These are phyloP conservation scores for Triangularia verruculosa DNA, from an alignment of 2,329 filamentous ascomycete genomes.

Conservation along the genomic window DNA sequence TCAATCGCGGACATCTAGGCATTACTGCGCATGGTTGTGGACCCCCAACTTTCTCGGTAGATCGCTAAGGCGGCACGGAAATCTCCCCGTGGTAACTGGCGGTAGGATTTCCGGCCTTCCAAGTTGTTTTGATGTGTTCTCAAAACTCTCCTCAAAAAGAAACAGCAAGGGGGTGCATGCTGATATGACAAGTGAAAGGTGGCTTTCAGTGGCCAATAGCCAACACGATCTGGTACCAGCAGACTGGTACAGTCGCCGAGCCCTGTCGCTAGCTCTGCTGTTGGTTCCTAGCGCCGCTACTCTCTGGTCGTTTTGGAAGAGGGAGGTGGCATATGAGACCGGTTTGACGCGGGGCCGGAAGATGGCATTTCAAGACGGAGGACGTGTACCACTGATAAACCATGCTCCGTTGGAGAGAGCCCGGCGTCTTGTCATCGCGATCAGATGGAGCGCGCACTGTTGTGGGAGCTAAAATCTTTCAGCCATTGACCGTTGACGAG, in stretches of 20 bases:
- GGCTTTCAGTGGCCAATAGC: not conserved
- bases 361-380: not conserved
- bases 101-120: not conserved
- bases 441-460: not conserved
- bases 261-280: not conserved
- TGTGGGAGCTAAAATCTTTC: not conserved
- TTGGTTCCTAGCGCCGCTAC: slow-evolving; percentile 2
- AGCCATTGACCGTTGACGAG: not conserved
- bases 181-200: slow-evolving; percentile 2
- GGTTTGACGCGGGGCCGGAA: not conserved
- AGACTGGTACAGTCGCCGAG: slow-evolving; percentile 8
- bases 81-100: not conserved
- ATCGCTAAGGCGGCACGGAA: not conserved
- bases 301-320: not conserved
- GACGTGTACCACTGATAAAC: not conserved
- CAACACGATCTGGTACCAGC: not conserved
- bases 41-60: not conserved
- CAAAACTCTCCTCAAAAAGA: not conserved
- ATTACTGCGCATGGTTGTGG: not conserved
- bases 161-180: not conserved
- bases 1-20: not conserved
- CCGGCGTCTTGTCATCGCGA: not conserved
- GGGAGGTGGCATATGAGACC: not conserved
- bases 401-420: not conserved
- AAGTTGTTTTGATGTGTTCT: not conserved